Base-by-base conservation (phyloP, 345 rosid genomes). In the Geranium brycei region DNA sequence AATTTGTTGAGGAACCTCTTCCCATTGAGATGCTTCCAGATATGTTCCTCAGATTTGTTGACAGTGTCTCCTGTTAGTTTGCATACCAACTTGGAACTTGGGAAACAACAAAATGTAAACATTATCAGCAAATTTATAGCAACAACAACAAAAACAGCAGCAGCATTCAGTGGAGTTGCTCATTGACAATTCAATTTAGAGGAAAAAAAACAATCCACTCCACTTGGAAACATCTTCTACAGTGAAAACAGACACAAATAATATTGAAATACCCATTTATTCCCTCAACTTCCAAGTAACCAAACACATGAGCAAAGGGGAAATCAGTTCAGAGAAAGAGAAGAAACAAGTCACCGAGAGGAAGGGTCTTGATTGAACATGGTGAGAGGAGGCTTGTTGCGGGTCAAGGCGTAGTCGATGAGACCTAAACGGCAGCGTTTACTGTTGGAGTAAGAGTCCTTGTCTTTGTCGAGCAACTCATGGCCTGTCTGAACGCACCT, bases 351-450 rank as follows among this genome's bases (percentile, higher is more conserved):
- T 30, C 56, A 92, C 98, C 95, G 84, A 71, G 76, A 80, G 59
- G 72, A 47, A 11, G 88, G 85, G 78, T 82, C 80, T 51, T 82
- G 96, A 47, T 83, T 78, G 79, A 92, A 92, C 87, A 87, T 78
- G 77, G 82, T 84, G 78, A 92, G 84, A 76, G 95, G 98, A 61
- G 95, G 63, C 11, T 74, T 89, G 2, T 75, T 80, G 64, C 65
- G 82, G 67, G 86, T 71, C 64, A 92, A 17, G 70, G 93, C 83
- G 57, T 78, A 82, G 77, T 89, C 90, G 69, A 89, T 77, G 70
- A 92, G 95, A 18, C 95, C 96, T 53, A 92, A 56, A 62, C 93
- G 98, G 56, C 96, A 87, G 28, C 95, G 87, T 69, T 89, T 92
- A 63, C 86, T 87, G 57, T 62, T 73, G 19, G 90, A 70, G 68